A percentile compares a stretch with the other conserved stretches of the same genome.
phyloP scores from a whole-genome alignment of 176 grass and related monocot genomes.

The Musa acuminata region DNA sequence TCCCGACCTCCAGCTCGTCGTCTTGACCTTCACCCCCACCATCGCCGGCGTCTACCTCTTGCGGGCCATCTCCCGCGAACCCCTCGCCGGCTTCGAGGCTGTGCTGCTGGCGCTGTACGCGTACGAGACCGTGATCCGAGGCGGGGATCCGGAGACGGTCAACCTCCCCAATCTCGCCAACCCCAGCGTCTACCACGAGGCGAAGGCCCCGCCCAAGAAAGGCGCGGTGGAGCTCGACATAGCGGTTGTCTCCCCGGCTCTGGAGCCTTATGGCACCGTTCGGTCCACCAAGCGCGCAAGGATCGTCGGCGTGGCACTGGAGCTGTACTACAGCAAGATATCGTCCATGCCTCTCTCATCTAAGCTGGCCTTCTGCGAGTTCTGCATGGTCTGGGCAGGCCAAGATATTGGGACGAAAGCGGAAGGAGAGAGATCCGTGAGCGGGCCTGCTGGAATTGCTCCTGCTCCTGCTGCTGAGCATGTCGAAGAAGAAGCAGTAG shows the following conservation, averaged over 20 bases:
- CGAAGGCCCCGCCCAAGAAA: constrained; percentile 23
- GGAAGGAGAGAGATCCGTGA: too few species aligned
- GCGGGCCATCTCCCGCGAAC: constrained; percentile 37
- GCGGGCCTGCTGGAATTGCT: too few species aligned
- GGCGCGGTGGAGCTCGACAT: constrained; percentile 25
- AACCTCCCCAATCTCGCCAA: constrained; percentile 45
- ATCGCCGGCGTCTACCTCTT: constrained; percentile 63
- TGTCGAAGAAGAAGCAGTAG: too few species aligned
- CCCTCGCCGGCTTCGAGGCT: constrained; percentile 73
- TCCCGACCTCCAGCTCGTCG: constrained; percentile 52
- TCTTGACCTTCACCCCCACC: constrained; percentile 51
- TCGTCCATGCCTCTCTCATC: constrained; percentile 56
- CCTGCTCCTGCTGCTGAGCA: too few species aligned
- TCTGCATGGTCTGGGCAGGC: constrained; percentile 57
- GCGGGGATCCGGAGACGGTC: constrained; percentile 32
- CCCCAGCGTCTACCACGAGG: constrained; percentile 58
- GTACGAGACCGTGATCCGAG: constrained; percentile 38
- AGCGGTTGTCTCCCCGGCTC: constrained; percentile 40
- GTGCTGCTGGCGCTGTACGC: constrained; percentile 67
- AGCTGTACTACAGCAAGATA: constrained; percentile 66
- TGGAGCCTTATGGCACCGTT: constrained; percentile 58
- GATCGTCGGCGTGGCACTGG: constrained; percentile 61
- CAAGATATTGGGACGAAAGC: neutral
- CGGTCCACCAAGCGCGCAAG: constrained; percentile 45
- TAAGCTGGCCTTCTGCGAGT: constrained; percentile 66